These are phyloP conservation scores for Fusarium keratoplasticum DNA, from an alignment of 2,329 filamentous ascomycete genomes.

Conservation along the genomic window DNA sequence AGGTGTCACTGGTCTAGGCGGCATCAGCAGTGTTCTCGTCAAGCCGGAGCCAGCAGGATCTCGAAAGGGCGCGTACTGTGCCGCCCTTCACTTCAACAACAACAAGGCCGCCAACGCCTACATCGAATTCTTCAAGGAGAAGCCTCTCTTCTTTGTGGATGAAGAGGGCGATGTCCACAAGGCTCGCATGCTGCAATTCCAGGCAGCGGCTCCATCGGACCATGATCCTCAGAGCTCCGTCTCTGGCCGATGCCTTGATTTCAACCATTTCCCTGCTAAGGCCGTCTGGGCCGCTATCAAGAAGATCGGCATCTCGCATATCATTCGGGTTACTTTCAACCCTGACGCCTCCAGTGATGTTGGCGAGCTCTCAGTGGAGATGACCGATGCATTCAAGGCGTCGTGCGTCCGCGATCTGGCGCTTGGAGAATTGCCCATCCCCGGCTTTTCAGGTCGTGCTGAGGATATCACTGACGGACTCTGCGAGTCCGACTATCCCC, in stretches of 20 bases:
- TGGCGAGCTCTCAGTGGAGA: conserved; percentile 31
- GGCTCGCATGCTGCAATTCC: neutral
- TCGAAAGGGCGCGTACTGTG: neutral
- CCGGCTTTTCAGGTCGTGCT: neutral
- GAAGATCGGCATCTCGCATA: conserved; percentile 10
- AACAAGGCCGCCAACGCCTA: neutral
- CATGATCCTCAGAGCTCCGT: neutral
- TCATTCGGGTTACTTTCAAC: conserved; percentile 15
- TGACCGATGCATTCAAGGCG: conserved; percentile 24
- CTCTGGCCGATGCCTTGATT: conserved; percentile 22
- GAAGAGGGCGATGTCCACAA: neutral
- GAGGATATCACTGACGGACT: neutral
- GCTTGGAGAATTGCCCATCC: neutral
- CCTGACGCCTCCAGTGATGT: rapidly evolving
- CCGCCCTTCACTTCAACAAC: neutral
- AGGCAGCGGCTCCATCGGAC: neutral
- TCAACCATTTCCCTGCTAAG: conserved; percentile 30
- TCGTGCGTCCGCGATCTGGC: conserved; percentile 1
- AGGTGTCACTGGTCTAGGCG: neutral
- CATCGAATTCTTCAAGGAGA: rapidly evolving
- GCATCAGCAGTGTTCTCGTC: neutral
- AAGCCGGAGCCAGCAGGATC: neutral
- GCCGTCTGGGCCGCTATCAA: conserved; percentile 38
- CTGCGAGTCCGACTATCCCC: neutral
- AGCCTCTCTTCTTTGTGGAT: neutral